Percentiles rank a stretch among this genome's conserved stretches.
Evolutionary conservation across 2,329 filamentous ascomycete species (phyloP).

Genomic region (Falciphora oryzae): DNA sequence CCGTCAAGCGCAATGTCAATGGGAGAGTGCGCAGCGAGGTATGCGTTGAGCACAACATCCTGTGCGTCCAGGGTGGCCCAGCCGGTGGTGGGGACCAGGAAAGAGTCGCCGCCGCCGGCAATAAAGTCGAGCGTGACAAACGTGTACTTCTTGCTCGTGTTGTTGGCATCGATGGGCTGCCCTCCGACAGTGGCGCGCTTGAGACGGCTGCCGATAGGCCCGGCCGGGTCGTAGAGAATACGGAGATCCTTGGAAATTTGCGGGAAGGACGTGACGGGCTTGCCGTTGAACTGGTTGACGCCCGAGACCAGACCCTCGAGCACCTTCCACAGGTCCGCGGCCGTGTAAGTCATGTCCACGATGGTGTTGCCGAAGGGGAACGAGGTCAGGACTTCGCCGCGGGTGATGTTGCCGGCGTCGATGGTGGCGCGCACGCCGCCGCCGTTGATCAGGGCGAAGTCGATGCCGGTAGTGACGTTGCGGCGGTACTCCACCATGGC

Average conservation of each 20-base stretch:
- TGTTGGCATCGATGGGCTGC: constrained; percentile 37
- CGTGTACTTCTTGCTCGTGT: constrained; percentile 35
- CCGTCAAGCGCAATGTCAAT: constrained; percentile 12
- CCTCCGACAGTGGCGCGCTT: constrained; percentile 46
- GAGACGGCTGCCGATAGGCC: constrained; percentile 42
- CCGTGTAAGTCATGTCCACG: constrained; percentile 49
- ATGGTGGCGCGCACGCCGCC: constrained; percentile 61
- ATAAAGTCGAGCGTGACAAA: constrained; percentile 60
- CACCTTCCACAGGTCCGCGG: constrained; percentile 48
- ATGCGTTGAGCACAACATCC: constrained; percentile 11
- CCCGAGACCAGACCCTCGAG: constrained; percentile 53
- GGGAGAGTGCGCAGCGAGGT: constrained; percentile 9
- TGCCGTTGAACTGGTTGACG: constrained; percentile 48
- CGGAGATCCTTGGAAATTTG: constrained; percentile 53
- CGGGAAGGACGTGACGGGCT: constrained; percentile 51
- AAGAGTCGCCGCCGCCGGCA: constrained; percentile 56
- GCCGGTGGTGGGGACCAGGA: constrained; percentile 21
- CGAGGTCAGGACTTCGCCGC: constrained; percentile 56
- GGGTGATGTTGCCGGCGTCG: constrained; percentile 53
- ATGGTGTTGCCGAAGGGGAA: constrained; percentile 64
- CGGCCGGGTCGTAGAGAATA: constrained; percentile 50
- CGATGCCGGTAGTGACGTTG: constrained; percentile 38
- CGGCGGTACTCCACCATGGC: constrained; percentile 57
- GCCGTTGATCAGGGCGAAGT: constrained; percentile 58
- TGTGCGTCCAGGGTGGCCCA: constrained; percentile 10